Conservation (phyloP, 495 filamentous ascomycete species). For the Terfezia claveryi region DNA sequence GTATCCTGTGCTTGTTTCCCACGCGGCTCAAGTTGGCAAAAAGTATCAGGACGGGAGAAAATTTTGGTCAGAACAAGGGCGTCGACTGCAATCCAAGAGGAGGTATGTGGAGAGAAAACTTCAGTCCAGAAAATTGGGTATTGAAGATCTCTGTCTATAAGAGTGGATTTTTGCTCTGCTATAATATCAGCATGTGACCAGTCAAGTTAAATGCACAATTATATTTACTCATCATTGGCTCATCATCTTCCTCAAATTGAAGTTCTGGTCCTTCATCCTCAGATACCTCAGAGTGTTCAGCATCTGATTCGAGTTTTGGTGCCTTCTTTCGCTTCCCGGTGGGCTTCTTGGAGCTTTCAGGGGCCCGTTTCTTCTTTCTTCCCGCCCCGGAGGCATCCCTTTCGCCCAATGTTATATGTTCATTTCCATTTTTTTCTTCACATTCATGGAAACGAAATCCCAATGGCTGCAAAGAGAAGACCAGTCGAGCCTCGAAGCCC, state of each 20-base stretch:
- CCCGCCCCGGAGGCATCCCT: conserved; percentile 6
- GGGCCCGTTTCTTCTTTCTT: background rate
- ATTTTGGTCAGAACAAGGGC: conserved; percentile 44
- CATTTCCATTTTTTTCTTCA: conserved; percentile 17
- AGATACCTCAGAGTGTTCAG: too few relatives aligned
- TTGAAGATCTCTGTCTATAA: conserved; percentile 45
- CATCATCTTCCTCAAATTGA: background rate
- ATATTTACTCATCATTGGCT: too few relatives aligned
- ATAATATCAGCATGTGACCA: too few relatives aligned
- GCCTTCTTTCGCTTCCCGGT: background rate
- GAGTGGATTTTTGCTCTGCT: too few relatives aligned
- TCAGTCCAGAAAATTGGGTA: conserved; percentile 91
- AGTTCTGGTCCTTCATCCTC: too few relatives aligned
- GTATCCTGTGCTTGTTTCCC: conserved; percentile 59
- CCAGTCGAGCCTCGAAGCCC: conserved; percentile 55
- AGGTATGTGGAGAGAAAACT: conserved; percentile 54
- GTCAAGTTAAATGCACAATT: too few relatives aligned
- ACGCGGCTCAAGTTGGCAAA: conserved; percentile 59
- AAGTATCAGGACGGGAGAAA: conserved; percentile 43
- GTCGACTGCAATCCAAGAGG: conserved; percentile 58
- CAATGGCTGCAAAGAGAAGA: conserved; percentile 64
- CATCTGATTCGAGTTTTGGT: too few relatives aligned
- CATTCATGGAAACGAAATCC: conserved; percentile 62
- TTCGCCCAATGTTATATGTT: background rate
- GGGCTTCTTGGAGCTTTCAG: background rate